Evolutionary conservation across 345 rosid species (phyloP), one percentile per base, ranked within the genome.

Genomic region (Jatropha curcas): DNA sequence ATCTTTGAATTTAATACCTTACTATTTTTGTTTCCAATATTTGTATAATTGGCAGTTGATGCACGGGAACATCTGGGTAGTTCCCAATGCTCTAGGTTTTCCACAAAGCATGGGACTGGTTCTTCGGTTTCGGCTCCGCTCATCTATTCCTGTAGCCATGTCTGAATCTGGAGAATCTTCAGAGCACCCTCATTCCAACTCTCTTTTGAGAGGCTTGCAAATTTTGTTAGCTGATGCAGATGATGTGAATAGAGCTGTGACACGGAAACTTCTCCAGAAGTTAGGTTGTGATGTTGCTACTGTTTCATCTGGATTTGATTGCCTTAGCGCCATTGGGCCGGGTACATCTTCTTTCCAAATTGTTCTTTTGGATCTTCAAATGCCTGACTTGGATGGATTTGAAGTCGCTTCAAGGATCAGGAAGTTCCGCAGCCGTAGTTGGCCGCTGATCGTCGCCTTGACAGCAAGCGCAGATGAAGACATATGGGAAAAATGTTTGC

Each of bases 61-160:
- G 96, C 96, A 88, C 39, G 99, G 99, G 66, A 86, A 84, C 76
- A 87, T 95, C 74, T 92, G 92, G 84, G 86, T 84, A 48, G 79
- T 85, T 30, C 91, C 88, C 25, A 84, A 84, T 70, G 65, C 80
- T 52, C 85, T 77, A 13, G 91, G 97, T 58, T 79, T 83, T 58
- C 84, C 88, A 16, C 88, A 88, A 77, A 82, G 92, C 82, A 89
- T 89, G 90, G 88, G 90, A 3, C 83, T 95, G 60, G 84, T 87
- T 77, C 92, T 95, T 33, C 78, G 88, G 66, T 89, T 95, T 77
- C 88, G 85, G 70, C 76, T 82, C 35, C 86, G 78, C 27, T 81
- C 80, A 14, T 86, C 99, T 39, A 57, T 89, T 34, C 20, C 80
- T 5, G 33, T 78, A 46, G 24, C 86, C 34, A 80, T 84, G 28